Evolutionary conservation across 495 filamentous ascomycete genomes (phyloP).

Genomic region (Trichoderma erinaceum): DNA sequence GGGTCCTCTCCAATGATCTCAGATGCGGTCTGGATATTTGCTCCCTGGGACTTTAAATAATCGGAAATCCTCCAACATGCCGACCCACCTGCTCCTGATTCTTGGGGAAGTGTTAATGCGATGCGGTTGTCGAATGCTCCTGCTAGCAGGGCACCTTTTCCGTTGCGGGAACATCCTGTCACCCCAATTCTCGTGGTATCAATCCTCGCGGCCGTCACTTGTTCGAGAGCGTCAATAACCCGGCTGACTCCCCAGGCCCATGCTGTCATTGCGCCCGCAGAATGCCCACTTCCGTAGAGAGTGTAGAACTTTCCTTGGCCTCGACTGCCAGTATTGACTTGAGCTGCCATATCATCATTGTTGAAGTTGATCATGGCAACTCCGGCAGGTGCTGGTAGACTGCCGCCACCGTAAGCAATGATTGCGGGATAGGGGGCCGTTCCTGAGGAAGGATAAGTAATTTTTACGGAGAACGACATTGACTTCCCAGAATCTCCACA

Average conservation of each 20-base stretch:
- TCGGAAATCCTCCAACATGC: conserved; percentile 49
- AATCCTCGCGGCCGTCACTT: conserved; percentile 37
- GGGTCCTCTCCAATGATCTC: conserved; percentile 47
- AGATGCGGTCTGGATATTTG: conserved; percentile 45
- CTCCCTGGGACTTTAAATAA: conserved; percentile 34
- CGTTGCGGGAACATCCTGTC: conserved; percentile 49
- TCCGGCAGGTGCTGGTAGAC: conserved; percentile 42
- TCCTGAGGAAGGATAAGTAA: conserved; percentile 33
- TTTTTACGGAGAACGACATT: conserved; percentile 39
- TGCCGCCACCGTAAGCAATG: conserved; percentile 40
- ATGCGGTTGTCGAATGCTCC: conserved; percentile 46
- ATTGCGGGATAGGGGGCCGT: conserved; percentile 43
- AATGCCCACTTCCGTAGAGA: conserved; percentile 41
- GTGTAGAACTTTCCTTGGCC: conserved; percentile 46
- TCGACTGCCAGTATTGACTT: conserved; percentile 31
- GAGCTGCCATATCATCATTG: conserved; percentile 44
- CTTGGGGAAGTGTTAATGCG: conserved; percentile 47
- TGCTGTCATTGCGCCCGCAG: conserved; percentile 42
- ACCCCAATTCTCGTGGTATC: conserved; percentile 43
- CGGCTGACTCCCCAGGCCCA: conserved; percentile 50
- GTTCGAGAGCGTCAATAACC: conserved; percentile 48
- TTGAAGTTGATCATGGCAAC: conserved; percentile 44
- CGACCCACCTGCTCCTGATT: conserved; percentile 43
- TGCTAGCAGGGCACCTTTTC: conserved; percentile 48
- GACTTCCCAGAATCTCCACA: conserved; percentile 40